Percentiles rank a stretch among this genome's conserved stretches.
phyloP scores from a whole-genome alignment of 2,329 filamentous ascomycete species.

The Pseudogymnoascus pannorum region DNA sequence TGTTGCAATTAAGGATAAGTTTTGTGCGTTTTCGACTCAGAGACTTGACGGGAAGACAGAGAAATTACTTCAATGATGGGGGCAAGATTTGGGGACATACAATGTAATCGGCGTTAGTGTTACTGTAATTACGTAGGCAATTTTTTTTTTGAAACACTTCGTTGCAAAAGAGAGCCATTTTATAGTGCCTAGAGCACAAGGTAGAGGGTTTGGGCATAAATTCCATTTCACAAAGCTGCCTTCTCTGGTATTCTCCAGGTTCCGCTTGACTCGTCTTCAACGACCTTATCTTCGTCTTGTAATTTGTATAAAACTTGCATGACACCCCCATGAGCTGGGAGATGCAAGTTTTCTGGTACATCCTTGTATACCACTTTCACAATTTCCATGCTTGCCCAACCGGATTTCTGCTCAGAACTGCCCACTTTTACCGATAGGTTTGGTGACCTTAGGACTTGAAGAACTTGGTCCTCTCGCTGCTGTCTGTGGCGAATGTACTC shows the following conservation, averaged over 20 bases:
- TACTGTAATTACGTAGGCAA: conserved; percentile 6
- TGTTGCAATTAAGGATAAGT: conserved; percentile 88
- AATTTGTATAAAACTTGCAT: conserved; percentile 76
- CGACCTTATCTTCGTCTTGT: conserved; percentile 61
- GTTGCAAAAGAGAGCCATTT: background rate
- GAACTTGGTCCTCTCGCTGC: conserved; percentile 70
- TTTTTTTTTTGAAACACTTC: background rate
- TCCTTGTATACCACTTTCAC: conserved; percentile 83
- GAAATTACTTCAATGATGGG: conserved; percentile 19
- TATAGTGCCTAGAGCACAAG: background rate
- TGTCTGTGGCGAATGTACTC: conserved; percentile 81
- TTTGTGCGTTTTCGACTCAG: conserved; percentile 78
- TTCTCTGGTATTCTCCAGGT: conserved; percentile 39
- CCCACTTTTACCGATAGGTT: conserved; percentile 25
- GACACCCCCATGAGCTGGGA: conserved; percentile 69
- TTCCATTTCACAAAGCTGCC: conserved; percentile 34
- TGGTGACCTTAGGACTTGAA: conserved; percentile 51
- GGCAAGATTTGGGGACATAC: background rate
- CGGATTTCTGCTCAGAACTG: conserved; percentile 10
- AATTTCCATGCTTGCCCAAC: conserved; percentile 68
- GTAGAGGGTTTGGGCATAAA: background rate
- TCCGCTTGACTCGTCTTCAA: conserved; percentile 31
- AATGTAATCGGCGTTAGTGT: conserved; percentile 2
- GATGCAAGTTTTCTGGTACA: conserved; percentile 66
- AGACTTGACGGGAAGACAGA: conserved; percentile 44